Percentiles rank a stretch among this genome's conserved stretches.
phyloP scores from a whole-genome alignment of 78 protist species.

The Acrasis kona region DNA sequence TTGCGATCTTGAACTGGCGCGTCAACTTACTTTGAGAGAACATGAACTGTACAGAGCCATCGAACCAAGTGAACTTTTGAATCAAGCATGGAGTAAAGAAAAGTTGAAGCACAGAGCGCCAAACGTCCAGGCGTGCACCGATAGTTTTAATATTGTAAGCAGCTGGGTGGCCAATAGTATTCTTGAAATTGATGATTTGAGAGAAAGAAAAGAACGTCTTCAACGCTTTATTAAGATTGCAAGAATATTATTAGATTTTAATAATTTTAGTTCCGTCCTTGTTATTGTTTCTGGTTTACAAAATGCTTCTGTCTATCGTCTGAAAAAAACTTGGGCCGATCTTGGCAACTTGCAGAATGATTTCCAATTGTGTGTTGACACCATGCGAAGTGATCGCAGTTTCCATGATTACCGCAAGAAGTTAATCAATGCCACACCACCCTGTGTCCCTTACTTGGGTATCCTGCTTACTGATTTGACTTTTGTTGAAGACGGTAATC shows the following conservation, averaged over 20 bases:
- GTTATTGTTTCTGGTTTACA: conserved; percentile 2
- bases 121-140: conserved; percentile 1
- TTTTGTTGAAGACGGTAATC: conserved; percentile 60
- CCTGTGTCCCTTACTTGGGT: conserved; percentile 62
- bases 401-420: conserved; percentile 33
- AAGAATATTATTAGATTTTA: background rate
- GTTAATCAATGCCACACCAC: conserved; percentile 32
- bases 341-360: background rate
- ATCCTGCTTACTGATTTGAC: conserved; percentile 59
- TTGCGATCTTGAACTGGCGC: conserved; percentile 12
- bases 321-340: background rate
- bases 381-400: background rate
- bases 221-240: background rate
- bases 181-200: background rate
- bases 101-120: conserved; percentile 2
- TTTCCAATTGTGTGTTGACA: background rate
- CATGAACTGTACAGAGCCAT: background rate
- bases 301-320: conserved; percentile 8
- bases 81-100: conserved; percentile 16
- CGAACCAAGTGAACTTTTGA: conserved; percentile 13
- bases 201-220: background rate
- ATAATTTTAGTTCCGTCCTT: background rate
- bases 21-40: conserved; percentile 28
- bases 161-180: conserved; percentile 43
- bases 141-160: conserved; percentile 34